These are phyloP conservation scores for Mycena chlorophos DNA, from an alignment of 768 basidiomycete genomes.

Conservation along the genomic window DNA sequence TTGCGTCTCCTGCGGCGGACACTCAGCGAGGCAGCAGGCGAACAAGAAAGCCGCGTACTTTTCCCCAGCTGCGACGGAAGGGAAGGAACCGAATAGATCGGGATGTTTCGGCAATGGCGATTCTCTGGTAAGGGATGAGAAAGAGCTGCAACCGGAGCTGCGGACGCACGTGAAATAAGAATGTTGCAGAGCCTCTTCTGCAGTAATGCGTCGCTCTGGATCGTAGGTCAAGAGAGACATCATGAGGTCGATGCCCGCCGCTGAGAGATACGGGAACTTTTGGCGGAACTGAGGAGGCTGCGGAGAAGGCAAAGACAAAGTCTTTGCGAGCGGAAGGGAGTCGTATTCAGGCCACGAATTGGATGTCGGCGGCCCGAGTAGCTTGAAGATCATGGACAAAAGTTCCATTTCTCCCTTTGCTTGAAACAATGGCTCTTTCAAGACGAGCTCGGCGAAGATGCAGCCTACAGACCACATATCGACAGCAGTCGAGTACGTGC, in stretches of 20 bases:
- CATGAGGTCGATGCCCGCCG: constrained; percentile 82
- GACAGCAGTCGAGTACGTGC: constrained; percentile 90
- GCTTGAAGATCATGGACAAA: constrained; percentile 89
- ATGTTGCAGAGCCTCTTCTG: constrained; percentile 87
- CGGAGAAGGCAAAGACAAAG: constrained; percentile 70
- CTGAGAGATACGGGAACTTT: constrained; percentile 82
- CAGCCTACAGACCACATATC: constrained; percentile 99
- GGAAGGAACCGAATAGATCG: constrained; percentile 93
- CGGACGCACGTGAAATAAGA: constrained; percentile 81
- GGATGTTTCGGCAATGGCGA: constrained; percentile 95
- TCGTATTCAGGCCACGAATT: constrained; percentile 85
- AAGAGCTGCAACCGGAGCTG: no score
- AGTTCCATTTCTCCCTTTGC: constrained; percentile 95
- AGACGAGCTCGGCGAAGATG: constrained; percentile 93
- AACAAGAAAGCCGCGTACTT: constrained; percentile 53
- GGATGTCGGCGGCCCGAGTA: constrained; percentile 89
- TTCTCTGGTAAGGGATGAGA: constrained; percentile 58
- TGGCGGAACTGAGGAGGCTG: constrained; percentile 78
- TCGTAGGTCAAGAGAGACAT: constrained; percentile 85
- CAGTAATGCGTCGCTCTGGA: constrained; percentile 80
- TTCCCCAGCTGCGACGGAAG: constrained; percentile 94
- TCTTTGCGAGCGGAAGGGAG: constrained; percentile 77
- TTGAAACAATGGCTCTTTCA: constrained; percentile 96
- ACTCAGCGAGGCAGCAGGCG: neutral
- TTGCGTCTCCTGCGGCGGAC: constrained; percentile 66